Evolutionary conservation across 805 yeast genomes (phyloP).

Genomic region (Jamesozyma gamospora): DNA sequence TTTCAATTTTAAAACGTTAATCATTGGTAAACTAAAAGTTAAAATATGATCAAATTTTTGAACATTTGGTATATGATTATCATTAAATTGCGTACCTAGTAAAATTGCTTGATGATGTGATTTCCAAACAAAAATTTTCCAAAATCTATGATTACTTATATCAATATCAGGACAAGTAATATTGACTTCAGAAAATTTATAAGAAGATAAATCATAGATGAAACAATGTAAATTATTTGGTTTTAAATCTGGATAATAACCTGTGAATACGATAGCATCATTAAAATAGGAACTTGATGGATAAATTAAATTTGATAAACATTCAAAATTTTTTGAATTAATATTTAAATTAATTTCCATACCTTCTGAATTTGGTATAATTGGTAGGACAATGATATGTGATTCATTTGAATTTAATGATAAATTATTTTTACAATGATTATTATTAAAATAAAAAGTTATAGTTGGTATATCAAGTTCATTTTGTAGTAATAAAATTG

Average conservation of each 20-base stretch:
- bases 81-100: conserved; percentile 37
- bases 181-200: conserved; percentile 55
- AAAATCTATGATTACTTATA: conserved; percentile 47
- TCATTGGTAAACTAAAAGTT: conserved; percentile 45
- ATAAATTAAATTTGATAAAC: conserved; percentile 34
- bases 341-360: conserved; percentile 19
- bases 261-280: conserved; percentile 51
- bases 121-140: conserved; percentile 65
- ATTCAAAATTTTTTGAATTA: conserved; percentile 9
- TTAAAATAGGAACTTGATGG: conserved; percentile 62
- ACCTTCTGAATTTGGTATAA: conserved; percentile 27
- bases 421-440: background rate
- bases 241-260: conserved; percentile 40
- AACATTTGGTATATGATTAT: conserved; percentile 28
- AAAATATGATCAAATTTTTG: conserved; percentile 37
- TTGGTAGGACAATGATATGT: conserved; percentile 30
- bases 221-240: conserved; percentile 21
- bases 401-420: conserved; percentile 2
- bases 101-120: conserved; percentile 65
- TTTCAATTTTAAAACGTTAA: conserved; percentile 32
- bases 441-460: conserved; percentile 9
- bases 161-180: conserved; percentile 43
- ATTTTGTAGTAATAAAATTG: conserved; percentile 19
- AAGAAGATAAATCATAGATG: conserved; percentile 25
- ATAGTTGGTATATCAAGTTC: conserved; percentile 20